A percentile compares a stretch with the other conserved stretches of the same genome.
Evolutionary conservation across 2,329 filamentous ascomycete genomes (phyloP).

Genomic region (Fusarium virguliforme): DNA sequence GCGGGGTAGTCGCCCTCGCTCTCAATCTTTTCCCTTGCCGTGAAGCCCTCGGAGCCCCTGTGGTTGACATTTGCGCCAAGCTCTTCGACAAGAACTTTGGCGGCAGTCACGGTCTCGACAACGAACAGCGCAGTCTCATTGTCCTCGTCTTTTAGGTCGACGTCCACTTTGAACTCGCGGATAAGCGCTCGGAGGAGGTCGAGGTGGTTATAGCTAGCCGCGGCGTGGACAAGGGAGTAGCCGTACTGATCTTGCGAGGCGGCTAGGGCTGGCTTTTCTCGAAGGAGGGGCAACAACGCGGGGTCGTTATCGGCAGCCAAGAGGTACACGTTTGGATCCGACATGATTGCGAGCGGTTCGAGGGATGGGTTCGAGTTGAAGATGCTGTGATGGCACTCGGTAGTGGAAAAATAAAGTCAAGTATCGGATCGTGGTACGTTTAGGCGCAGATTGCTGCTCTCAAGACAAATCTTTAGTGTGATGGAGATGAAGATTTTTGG

Average conservation of each 20-base stretch:
- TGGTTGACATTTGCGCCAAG: constrained; percentile 78
- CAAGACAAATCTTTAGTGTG: background rate
- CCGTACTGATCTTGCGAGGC: constrained; percentile 89
- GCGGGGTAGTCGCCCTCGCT: constrained; percentile 47
- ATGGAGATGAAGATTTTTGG: constrained; percentile 33
- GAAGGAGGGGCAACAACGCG: constrained; percentile 81
- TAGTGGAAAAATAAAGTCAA: background rate
- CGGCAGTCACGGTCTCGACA: constrained; percentile 85
- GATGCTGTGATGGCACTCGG: background rate
- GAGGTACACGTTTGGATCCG: constrained; percentile 74
- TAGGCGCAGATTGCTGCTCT: background rate
- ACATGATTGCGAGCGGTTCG: constrained; percentile 23
- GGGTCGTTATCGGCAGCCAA: constrained; percentile 87
- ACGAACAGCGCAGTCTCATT: constrained; percentile 95
- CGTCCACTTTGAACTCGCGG: constrained; percentile 81
- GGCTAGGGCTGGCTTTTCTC: constrained; percentile 82
- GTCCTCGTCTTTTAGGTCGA: constrained; percentile 91
- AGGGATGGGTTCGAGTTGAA: background rate
- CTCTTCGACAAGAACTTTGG: constrained; percentile 86
- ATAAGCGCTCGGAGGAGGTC: constrained; percentile 84
- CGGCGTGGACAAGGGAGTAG: constrained; percentile 94
- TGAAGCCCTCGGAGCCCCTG: constrained; percentile 82
- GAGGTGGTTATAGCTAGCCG: constrained; percentile 91
- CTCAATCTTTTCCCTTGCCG: constrained; percentile 83
- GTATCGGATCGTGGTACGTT: background rate